Percentiles rank a stretch among this genome's conserved stretches.
Evolutionary conservation across 345 rosid species (phyloP).

Genomic region (Clausena lansium): DNA sequence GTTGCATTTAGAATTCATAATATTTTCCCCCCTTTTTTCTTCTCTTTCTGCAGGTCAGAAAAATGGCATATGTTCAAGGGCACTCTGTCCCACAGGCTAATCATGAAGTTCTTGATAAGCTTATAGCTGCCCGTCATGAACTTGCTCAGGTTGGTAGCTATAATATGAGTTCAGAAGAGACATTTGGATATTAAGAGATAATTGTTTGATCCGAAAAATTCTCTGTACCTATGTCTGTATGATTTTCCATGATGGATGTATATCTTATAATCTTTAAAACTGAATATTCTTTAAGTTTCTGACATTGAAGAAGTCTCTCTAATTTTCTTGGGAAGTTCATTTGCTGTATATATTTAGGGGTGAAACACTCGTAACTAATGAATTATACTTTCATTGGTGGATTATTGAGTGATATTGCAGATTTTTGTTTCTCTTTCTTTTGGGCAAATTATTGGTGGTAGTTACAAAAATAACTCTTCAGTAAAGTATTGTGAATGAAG

Average conservation of each 20-base stretch:
- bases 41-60: constrained; percentile 62
- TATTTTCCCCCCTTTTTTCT: constrained; percentile 5
- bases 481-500: not conserved
- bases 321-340: not conserved
- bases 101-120: constrained; percentile 68
- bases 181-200: not conserved
- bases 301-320: not conserved
- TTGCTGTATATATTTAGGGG: not conserved
- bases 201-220: not conserved
- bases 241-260: not conserved
- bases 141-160: constrained; percentile 68
- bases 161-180: not conserved
- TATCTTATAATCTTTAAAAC: not conserved
- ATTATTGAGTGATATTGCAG: not conserved
- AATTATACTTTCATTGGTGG: not conserved
- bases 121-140: constrained; percentile 78
- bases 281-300: constrained; percentile 2
- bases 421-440: not conserved
- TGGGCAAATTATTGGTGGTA: not conserved
- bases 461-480: not conserved
- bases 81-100: constrained; percentile 78
- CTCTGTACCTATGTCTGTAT: not conserved
- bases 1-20: not conserved
- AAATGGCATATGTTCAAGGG: constrained; percentile 68
- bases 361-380: not conserved